phyloP scores from a whole-genome alignment of 768 basidiomycete species.

The Tulasnella sp. region DNA sequence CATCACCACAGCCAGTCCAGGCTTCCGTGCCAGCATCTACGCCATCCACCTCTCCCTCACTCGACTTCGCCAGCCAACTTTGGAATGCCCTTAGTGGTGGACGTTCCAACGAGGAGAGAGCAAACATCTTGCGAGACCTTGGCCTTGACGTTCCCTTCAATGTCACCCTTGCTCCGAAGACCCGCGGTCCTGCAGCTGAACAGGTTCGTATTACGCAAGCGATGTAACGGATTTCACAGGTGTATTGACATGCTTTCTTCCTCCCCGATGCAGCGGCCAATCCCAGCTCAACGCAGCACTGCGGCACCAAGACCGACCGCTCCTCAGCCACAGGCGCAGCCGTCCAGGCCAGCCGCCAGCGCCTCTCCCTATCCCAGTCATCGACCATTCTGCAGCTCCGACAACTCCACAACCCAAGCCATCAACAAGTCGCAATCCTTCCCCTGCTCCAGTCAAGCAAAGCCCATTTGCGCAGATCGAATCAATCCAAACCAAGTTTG shows the following conservation, averaged over 20 bases:
- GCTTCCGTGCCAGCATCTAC: not conserved
- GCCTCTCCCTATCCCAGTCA: too few relatives aligned
- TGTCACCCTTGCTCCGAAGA: not conserved
- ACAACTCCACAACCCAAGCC: too few relatives aligned
- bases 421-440: too few relatives aligned
- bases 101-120: constrained; percentile 4
- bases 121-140: not conserved
- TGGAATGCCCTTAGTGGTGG: not conserved
- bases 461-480: too few relatives aligned
- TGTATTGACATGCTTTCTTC: not conserved
- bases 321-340: too few relatives aligned
- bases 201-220: not conserved
- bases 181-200: not conserved
- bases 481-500: too few relatives aligned
- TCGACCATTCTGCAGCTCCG: too few relatives aligned
- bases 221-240: not conserved
- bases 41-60: not conserved
- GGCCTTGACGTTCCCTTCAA: not conserved
- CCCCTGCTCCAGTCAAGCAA: too few relatives aligned
- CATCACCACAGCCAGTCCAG: not conserved
- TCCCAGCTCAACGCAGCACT: not conserved
- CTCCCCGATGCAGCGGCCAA: not conserved
- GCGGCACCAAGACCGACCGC: too few relatives aligned
- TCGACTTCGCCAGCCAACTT: not conserved
- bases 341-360: too few relatives aligned